Conservation (phyloP, 768 basidiomycete genomes). For the Auricularia auricula-judae region DNA sequence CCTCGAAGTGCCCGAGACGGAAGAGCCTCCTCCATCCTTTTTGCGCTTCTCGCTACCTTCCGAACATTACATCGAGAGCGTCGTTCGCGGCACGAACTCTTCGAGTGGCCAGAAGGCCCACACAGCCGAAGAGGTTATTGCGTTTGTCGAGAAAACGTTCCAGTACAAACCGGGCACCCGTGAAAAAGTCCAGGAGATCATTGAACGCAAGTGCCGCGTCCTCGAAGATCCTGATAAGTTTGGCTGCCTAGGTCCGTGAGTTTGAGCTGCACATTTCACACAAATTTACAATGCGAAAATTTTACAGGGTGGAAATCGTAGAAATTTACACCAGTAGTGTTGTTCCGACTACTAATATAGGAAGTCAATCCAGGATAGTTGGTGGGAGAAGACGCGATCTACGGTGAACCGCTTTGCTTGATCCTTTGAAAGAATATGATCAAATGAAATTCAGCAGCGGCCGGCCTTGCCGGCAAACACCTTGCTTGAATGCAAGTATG, state of each 20-base stretch:
- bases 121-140: constrained; percentile 51
- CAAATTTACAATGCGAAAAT: not conserved
- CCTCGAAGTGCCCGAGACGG: constrained; percentile 5
- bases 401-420: constrained; percentile 23
- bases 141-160: constrained; percentile 38
- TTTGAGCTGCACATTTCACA: not conserved
- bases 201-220: constrained; percentile 52
- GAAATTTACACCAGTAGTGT: not conserved
- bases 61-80: constrained; percentile 57
- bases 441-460: constrained; percentile 13
- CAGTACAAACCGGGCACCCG: constrained; percentile 49
- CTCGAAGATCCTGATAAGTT: constrained; percentile 39
- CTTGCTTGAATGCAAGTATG: no score
- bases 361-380: not conserved
- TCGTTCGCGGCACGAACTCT: constrained; percentile 55
- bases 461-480: no score
- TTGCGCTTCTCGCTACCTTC: constrained; percentile 56
- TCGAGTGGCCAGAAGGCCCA: constrained; percentile 51
- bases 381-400: constrained; percentile 18
- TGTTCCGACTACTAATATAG: not conserved
- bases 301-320: not conserved
- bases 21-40: constrained; percentile 16
- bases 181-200: constrained; percentile 71
- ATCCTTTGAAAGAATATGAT: constrained; percentile 14
- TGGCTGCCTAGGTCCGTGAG: not conserved